Conservation (phyloP, 768 basidiomycete genomes). For the Russula griseocarnosa region DNA sequence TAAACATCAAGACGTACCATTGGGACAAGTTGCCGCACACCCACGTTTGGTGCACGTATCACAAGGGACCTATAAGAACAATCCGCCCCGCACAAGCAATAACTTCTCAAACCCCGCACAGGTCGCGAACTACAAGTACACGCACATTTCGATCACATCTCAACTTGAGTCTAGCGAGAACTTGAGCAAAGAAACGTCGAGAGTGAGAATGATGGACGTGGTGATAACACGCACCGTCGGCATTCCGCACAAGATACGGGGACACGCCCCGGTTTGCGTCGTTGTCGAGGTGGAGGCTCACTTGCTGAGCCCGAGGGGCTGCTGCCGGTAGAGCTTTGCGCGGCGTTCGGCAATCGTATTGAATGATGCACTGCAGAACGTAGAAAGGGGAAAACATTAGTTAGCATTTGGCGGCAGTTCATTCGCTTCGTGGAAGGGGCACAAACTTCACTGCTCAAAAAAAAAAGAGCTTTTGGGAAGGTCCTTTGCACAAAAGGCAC, state of each 20-base stretch:
- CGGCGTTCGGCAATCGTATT: background rate
- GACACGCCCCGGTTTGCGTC: slow-evolving; percentile 30
- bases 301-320: slow-evolving; percentile 11
- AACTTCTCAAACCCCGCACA: slow-evolving; percentile 1
- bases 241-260: slow-evolving; percentile 38
- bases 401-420: background rate
- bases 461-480: background rate
- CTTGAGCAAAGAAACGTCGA: background rate
- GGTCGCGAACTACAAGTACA: slow-evolving; percentile 9
- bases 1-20: slow-evolving; percentile 43
- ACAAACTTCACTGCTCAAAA: background rate
- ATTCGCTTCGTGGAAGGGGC: background rate
- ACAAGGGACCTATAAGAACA: slow-evolving; percentile 56
- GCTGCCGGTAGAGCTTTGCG: background rate
- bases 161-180: slow-evolving; percentile 49
- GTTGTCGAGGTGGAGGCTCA: slow-evolving; percentile 21
- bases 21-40: slow-evolving; percentile 73
- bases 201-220: background rate
- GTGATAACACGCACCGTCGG: slow-evolving; percentile 35
- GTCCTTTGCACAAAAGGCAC: background rate
- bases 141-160: slow-evolving; percentile 61
- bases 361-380: slow-evolving; percentile 6
- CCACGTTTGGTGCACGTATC: slow-evolving; percentile 74
- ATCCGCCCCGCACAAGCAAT: background rate
- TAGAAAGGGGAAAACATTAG: background rate